Base-by-base conservation (phyloP, 192 early-diverging fungal species). In the Diversispora epigaea region DNA sequence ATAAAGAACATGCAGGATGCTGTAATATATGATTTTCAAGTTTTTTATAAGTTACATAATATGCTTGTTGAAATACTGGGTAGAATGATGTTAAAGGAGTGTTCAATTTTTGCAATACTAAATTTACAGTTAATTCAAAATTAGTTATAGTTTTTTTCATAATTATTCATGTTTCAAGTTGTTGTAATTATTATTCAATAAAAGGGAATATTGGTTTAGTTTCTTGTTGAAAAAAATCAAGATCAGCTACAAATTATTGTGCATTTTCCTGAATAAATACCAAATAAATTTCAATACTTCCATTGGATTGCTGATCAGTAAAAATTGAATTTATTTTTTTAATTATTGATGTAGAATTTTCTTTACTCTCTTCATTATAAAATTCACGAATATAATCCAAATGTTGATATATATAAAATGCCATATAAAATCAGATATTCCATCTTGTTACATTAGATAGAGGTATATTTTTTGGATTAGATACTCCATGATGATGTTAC, bases 221-320 rank as follows among this genome's bases (percentile, higher is more conserved):
- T 61, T 61, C 25, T 61, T 61, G 5, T 61, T 61, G 12, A 39
- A 61, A 61, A 61, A 39, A 61, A 61, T 61, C 58, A 25, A 61
- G 2, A 61, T 61, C 22, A 39, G 6, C 58, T 39, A 61, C 25
- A 61, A 61, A 61, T 25, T 61, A 11, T 25, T 61, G 0, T 61
- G 25, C 32, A 61, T 61, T 61, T 61, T 61, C 58, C 22, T 61
- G 25, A 25, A 61, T 61, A 61, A 61, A 61, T 61, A 25, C 21
- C 8, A 61, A 25, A 61, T 61, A 61, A 61, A 61, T 61, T 61
- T 61, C 25, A 11, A 61, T 61, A 40, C 8, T 3, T 10, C 6
- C 0, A 61, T 61, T 61, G n/a, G 11, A 8, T 62, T 40, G 32
- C 40, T 62, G 25, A 62, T 62, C 14, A 11, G 14, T 39, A 62